Evolutionary conservation across 116 monocot genomes (phyloP).

Genomic region (Dioscorea cayenensis): DNA sequence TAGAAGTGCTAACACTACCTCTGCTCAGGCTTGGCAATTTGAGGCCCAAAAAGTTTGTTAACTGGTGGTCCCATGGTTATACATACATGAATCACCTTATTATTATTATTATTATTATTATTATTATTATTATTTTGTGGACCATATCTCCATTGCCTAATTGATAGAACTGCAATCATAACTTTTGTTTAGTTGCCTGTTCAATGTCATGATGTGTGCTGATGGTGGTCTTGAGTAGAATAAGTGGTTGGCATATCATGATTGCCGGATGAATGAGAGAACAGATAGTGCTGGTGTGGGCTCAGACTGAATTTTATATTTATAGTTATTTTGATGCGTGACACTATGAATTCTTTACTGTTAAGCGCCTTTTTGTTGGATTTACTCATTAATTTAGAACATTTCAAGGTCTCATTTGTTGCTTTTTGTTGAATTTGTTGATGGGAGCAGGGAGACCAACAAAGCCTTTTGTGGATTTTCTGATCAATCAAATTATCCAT

Average conservation of each 20-base stretch:
- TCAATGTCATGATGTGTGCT: background rate
- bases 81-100: background rate
- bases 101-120: background rate
- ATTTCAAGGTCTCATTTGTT: background rate
- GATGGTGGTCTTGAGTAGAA: background rate
- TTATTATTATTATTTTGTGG: background rate
- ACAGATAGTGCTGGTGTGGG: background rate
- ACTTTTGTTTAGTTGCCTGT: background rate
- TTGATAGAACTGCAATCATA: background rate
- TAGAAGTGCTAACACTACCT: too few species aligned
- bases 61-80: too few species aligned
- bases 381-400: background rate
- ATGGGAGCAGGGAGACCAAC: constrained; percentile 68
- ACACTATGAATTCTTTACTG: background rate
- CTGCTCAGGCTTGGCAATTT: too few species aligned
- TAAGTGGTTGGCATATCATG: background rate
- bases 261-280: background rate
- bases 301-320: background rate
- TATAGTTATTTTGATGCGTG: background rate
- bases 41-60: too few species aligned
- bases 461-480: constrained; percentile 93
- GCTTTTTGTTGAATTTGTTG: background rate
- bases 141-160: background rate
- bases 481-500: constrained; percentile 31
- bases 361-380: background rate